Conservation (phyloP, 441 rosid species). For the Dalechampia spathulata region DNA sequence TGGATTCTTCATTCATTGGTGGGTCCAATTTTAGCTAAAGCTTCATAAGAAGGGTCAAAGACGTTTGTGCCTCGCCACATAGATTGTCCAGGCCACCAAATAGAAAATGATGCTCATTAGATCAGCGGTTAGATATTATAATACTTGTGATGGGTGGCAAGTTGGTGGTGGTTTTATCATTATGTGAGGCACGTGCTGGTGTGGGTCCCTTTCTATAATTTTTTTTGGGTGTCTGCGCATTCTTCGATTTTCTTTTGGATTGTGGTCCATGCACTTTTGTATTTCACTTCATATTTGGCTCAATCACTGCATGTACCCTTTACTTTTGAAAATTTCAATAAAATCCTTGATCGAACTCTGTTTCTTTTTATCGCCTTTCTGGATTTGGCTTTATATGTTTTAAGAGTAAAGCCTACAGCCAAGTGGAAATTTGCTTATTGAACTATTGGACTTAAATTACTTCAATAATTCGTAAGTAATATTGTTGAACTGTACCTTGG, state of each 20-base stretch:
- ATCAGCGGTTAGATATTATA: background rate
- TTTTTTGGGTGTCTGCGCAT: too few relatives aligned
- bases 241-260: background rate
- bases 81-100: background rate
- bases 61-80: slow-evolving; percentile 18
- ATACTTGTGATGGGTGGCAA: slow-evolving; percentile 5
- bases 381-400: background rate
- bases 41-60: slow-evolving; percentile 11
- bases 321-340: background rate
- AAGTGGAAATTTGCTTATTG: background rate
- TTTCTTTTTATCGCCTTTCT: background rate
- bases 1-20: slow-evolving; percentile 9
- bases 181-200: background rate
- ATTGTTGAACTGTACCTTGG: background rate
- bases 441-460: background rate
- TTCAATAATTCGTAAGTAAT: background rate
- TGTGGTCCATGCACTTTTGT: slow-evolving; percentile 15
- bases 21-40: slow-evolving; percentile 14
- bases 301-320: background rate
- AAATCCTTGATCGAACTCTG: background rate
- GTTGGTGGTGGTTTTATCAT: background rate
- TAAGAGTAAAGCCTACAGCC: background rate
- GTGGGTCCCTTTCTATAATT: background rate
- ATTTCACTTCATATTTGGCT: slow-evolving; percentile 7
- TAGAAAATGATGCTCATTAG: background rate